phyloP scores from a whole-genome alignment of 1,284 basidiomycete genomes.

The Phylloporus gajari region DNA sequence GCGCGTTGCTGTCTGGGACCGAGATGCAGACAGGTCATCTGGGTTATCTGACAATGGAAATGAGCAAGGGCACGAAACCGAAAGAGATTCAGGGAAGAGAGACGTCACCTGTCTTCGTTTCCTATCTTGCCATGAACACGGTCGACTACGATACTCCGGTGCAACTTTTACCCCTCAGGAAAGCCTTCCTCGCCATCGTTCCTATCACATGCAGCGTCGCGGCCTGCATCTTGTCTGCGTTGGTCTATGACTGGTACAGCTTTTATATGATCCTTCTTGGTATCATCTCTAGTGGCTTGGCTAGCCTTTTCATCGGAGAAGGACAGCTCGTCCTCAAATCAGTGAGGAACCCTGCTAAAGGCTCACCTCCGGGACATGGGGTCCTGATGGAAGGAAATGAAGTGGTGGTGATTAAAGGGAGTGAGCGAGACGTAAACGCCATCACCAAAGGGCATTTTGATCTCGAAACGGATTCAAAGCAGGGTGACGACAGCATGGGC shows the following conservation, averaged over 20 bases:
- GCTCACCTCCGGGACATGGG: constrained; percentile 35
- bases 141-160: constrained; percentile 13
- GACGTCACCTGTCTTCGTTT: constrained; percentile 20
- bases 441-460: constrained; percentile 42
- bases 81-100: constrained; percentile 20
- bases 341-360: constrained; percentile 9
- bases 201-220: constrained; percentile 35
- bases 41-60: constrained; percentile 33
- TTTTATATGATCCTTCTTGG: constrained; percentile 44
- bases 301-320: constrained; percentile 31
- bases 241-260: neutral
- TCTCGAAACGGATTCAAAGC: constrained; percentile 12
- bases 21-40: constrained; percentile 37
- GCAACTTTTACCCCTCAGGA: constrained; percentile 2
- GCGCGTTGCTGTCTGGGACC: constrained; percentile 19
- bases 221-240: neutral
- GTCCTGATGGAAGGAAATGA: constrained; percentile 23
- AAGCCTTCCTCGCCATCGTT: constrained; percentile 32
- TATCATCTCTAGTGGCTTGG: constrained; percentile 40
- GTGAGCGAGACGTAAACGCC: constrained; percentile 40
- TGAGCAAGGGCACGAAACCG: neutral
- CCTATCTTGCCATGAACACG: constrained; percentile 32
- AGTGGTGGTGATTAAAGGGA: constrained; percentile 39
- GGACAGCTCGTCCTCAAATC: constrained; percentile 25
- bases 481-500: neutral